A percentile compares a stretch with the other conserved stretches of the same genome.
These are phyloP conservation scores for Coemansia sp. DNA, from an alignment of 192 early-diverging fungal species.

Conservation along the genomic window DNA sequence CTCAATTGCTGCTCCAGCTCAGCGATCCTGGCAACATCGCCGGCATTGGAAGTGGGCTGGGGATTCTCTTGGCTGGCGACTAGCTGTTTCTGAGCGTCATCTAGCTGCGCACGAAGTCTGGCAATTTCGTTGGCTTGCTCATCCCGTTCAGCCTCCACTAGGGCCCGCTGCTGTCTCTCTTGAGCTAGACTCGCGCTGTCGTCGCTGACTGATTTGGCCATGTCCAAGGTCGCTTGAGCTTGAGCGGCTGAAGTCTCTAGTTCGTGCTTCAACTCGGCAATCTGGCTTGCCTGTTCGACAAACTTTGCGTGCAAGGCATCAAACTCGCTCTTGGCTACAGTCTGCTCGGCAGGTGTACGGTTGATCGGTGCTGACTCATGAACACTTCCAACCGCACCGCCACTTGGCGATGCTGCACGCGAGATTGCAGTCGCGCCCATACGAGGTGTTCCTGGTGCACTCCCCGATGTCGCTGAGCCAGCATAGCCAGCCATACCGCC, in stretches of 20 bases:
- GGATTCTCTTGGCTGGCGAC: neutral
- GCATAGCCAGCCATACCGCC: slow-evolving; percentile 40
- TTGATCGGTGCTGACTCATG: neutral
- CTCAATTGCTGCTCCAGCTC: slow-evolving; percentile 38
- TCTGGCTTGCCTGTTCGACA: slow-evolving; percentile 20
- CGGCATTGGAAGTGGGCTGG: neutral
- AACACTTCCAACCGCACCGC: neutral
- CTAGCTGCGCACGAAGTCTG: slow-evolving; percentile 14
- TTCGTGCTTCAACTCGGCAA: slow-evolving; percentile 28
- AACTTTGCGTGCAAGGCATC: slow-evolving; percentile 31
- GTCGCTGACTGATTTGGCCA: neutral
- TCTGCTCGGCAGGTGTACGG: slow-evolving; percentile 14
- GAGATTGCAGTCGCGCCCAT: slow-evolving; percentile 21
- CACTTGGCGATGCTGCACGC: slow-evolving; percentile 34
- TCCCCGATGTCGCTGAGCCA: slow-evolving; percentile 20
- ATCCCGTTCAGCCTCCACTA: slow-evolving; percentile 24
- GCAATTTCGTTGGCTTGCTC: slow-evolving; percentile 17
- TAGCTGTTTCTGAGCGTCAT: slow-evolving; percentile 12
- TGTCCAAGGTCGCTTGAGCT: neutral
- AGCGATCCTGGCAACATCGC: slow-evolving; percentile 11
- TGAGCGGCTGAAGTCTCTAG: slow-evolving; percentile 16
- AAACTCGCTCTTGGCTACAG: slow-evolving; percentile 33
- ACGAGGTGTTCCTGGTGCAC: slow-evolving; percentile 35
- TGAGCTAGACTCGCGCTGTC: slow-evolving; percentile 3
- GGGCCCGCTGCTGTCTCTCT: slow-evolving; percentile 25